These are phyloP conservation scores for Cladosporium cucumerinum DNA, from an alignment of 2,329 filamentous ascomycete genomes.

Conservation along the genomic window DNA sequence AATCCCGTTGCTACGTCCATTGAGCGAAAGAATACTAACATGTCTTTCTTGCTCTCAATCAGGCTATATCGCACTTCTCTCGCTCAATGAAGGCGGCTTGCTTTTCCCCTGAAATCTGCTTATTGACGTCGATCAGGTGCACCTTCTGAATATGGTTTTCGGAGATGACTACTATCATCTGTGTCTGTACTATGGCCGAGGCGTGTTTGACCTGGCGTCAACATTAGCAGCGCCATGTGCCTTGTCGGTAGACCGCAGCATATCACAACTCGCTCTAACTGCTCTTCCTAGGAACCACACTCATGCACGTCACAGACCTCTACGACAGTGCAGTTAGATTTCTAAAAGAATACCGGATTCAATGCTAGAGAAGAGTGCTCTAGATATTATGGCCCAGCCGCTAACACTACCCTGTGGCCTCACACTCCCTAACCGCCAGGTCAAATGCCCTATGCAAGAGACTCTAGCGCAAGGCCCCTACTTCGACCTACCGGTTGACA, in stretches of 20 bases:
- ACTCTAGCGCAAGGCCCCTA: constrained; percentile 33
- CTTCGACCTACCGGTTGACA: constrained; percentile 43
- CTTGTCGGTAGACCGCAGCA: background rate
- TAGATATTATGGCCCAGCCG: constrained; percentile 25
- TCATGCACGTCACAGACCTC: background rate
- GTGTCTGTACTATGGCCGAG: background rate
- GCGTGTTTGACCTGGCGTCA: background rate
- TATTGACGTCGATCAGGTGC: background rate
- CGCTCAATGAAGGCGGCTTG: too few species aligned
- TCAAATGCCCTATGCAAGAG: constrained; percentile 48
- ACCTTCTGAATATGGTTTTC: background rate
- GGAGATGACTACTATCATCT: background rate
- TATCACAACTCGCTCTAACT: background rate
- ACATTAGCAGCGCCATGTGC: background rate
- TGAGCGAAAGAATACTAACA: too few species aligned
- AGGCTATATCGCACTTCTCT: too few species aligned
- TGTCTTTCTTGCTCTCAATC: too few species aligned
- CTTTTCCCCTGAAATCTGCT: background rate
- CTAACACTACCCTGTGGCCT: constrained; percentile 29
- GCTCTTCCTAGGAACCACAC: background rate
- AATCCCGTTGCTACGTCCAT: too few species aligned
- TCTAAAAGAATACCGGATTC: too few species aligned
- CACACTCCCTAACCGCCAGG: constrained; percentile 37
- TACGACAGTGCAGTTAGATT: background rate
- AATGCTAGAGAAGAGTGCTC: background rate